Evolutionary conservation across 805 yeast species (phyloP).

Genomic region (Candida hungchunana): DNA sequence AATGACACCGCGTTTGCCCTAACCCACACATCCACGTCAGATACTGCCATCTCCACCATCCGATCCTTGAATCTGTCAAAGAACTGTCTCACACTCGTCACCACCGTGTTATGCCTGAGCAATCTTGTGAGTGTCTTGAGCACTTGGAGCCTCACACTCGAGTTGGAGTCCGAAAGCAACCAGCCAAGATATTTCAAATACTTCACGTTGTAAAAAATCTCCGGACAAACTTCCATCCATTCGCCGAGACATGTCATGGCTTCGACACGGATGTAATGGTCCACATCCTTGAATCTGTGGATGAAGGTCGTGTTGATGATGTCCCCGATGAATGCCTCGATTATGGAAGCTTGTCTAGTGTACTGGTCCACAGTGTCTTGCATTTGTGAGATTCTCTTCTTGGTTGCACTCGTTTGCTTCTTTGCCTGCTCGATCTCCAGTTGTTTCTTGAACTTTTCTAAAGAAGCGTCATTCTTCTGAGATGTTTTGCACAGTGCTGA

Average conservation of each 20-base stretch:
- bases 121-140: constrained; percentile 49
- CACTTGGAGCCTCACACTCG: constrained; percentile 61
- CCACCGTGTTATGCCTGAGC: constrained; percentile 40
- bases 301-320: constrained; percentile 62
- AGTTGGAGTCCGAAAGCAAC: constrained; percentile 70
- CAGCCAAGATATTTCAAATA: constrained; percentile 79
- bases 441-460: constrained; percentile 36
- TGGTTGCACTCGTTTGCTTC: constrained; percentile 33
- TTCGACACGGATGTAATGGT: constrained; percentile 64
- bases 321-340: constrained; percentile 58
- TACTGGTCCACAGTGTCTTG: constrained; percentile 38
- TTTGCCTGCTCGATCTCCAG: constrained; percentile 30
- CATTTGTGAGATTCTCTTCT: constrained; percentile 44
- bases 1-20: constrained; percentile 47
- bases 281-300: constrained; percentile 78
- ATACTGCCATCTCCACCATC: constrained; percentile 56
- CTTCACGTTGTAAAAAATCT: constrained; percentile 61
- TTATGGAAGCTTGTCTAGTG: constrained; percentile 45
- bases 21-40: constrained; percentile 54
- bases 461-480: constrained; percentile 31
- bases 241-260: constrained; percentile 59
- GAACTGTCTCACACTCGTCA: constrained; percentile 72
- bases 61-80: constrained; percentile 68
- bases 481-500: constrained; percentile 52
- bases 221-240: constrained; percentile 73